Conservation (phyloP, 139 green algal species). For the Tetradesmus obliquus region DNA sequence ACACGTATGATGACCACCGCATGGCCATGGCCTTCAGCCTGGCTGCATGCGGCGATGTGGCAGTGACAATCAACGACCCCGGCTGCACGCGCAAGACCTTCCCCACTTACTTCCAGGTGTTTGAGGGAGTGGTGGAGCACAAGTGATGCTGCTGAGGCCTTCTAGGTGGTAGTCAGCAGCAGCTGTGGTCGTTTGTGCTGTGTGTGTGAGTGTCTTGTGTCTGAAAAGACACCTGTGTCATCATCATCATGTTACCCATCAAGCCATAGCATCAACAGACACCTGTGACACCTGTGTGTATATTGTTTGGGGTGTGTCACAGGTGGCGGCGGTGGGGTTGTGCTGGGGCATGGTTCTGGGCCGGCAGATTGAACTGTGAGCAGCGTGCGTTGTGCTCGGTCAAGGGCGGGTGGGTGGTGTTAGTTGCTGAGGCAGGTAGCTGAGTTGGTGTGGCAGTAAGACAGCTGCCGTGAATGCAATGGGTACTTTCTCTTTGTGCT, state of each 20-base stretch:
- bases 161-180: neutral
- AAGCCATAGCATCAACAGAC: too few species aligned
- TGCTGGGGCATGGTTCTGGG: neutral
- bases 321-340: neutral
- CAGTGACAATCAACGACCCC: conserved; percentile 91
- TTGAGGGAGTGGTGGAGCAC: conserved; percentile 76
- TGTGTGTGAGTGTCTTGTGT: neutral
- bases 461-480: too few species aligned
- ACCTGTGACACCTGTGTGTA: too few species aligned
- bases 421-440: neutral
- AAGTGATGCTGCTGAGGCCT: neutral
- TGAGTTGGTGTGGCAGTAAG: neutral
- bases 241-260: too few species aligned
- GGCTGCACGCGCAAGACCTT: conserved; percentile 96
- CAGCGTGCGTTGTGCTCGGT: neutral
- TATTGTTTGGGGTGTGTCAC: neutral
- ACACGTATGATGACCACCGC: conserved; percentile 97
- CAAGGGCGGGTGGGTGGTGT: neutral
- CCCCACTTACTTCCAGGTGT: conserved; percentile 92
- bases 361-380: neutral
- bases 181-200: neutral
- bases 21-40: conserved; percentile 97
- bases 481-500: too few species aligned
- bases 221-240: too few species aligned
- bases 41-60: conserved; percentile 76